Evolutionary conservation across 2,329 filamentous ascomycete genomes (phyloP), one percentile per base, ranked within the genome.

Genomic region (Fusarium sambucinum): DNA sequence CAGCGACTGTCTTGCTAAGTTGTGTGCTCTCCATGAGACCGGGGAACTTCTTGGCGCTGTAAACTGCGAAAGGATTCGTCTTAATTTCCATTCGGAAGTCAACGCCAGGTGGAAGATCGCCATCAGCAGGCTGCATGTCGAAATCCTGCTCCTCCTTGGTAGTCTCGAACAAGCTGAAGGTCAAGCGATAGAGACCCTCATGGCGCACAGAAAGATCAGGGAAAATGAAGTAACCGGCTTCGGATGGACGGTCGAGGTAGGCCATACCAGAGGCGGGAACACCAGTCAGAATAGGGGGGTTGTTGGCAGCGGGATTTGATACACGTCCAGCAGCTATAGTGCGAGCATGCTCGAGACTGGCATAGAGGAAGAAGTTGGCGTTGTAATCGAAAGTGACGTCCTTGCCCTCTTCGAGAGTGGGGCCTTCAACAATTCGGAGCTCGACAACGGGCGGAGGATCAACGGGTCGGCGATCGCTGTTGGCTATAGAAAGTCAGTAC

Each of bases 21-120:
- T 87, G 84, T 0, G 96, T 99, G 81, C 94, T 97, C 78, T 96
- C 93, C 44, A 92, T 91, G 61, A 98, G 83, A 19, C 95, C 96
- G 17, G 96, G 96, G 82, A 99, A 99, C 83, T 97, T 98, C 89
- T 98, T 99, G 52, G 96, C 96, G 73, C 94, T 97, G 83, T 87
- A 98, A 41, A 98, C 96, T 48, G 88, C 90, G 78, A 99, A 98
- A 1, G 92, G 89, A 14, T 86, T 82, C 0, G 96, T 97, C 83
- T 95, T 94, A 74, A 97, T 92, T 78, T 97, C 93, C 81, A 97
- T 88, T 55, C 94, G 88, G 82, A 93, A 95, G 75, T 94, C 91
- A 68, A 97, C 92, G 60, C 80, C 80, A 0, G 76, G 75, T 6
- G 77, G 76, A n/a, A 91, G 80, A 74, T 85, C 78, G 76, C 82